These are phyloP conservation scores for Podaxis sp. DNA, from an alignment of 768 basidiomycete species.

Conservation along the genomic window DNA sequence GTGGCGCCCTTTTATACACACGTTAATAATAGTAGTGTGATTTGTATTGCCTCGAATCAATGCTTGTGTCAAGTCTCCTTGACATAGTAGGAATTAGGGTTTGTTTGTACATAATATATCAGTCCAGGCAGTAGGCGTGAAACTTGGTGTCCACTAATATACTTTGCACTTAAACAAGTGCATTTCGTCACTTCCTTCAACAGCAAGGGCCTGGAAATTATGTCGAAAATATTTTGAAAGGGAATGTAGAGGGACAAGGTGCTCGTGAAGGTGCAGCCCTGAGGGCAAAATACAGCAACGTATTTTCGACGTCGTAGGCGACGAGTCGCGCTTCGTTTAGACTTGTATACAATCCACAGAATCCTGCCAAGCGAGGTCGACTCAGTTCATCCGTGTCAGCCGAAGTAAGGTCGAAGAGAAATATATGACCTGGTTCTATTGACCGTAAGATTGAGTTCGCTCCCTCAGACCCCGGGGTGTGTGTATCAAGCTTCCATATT, in stretches of 20 bases:
- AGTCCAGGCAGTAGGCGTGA: too few species aligned
- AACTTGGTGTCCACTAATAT: too few species aligned
- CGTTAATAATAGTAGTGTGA: too few species aligned
- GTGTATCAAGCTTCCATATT: conserved; percentile 94
- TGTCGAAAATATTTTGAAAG: conserved; percentile 95
- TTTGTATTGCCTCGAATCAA: too few species aligned
- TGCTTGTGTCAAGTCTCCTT: too few species aligned
- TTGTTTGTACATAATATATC: too few species aligned
- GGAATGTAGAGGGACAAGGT: conserved; percentile 99
- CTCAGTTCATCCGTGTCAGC: conserved; percentile 86
- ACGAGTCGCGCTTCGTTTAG: conserved; percentile 95
- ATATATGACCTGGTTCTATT: conserved; percentile 93
- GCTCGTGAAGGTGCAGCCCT: conserved; percentile 95
- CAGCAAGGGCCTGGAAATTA: conserved; percentile 97
- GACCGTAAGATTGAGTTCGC: conserved; percentile 98
- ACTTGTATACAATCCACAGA: conserved; percentile 94
- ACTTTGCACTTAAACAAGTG: too few species aligned
- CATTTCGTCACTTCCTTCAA: too few species aligned
- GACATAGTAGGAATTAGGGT: too few species aligned
- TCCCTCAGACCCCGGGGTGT: conserved; percentile 93
- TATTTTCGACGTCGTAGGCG: conserved; percentile 66
- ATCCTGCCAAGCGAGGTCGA: conserved; percentile 97
- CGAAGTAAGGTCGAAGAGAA: conserved; percentile 95
- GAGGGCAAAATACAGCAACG: conserved; percentile 98
- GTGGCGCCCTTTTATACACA: too few species aligned